phyloP scores from a whole-genome alignment of 2,329 filamentous ascomycete species.

The Scytalidium sp. region DNA sequence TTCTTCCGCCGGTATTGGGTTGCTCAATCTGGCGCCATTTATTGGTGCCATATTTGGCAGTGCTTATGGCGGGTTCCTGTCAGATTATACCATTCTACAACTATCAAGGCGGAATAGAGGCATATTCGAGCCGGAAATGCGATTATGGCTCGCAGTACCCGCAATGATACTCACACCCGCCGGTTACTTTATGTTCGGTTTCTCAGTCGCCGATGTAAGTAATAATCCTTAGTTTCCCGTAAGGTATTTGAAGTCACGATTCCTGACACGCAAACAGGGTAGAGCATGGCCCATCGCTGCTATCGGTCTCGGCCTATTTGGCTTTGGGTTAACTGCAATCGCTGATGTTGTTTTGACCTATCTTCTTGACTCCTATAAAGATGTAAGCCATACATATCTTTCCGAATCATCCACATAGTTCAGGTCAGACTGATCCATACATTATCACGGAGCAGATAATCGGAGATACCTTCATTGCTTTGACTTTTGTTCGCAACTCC shows the following conservation, averaged over 20 bases:
- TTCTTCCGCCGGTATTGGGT: constrained; percentile 31
- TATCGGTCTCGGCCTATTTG: constrained; percentile 34
- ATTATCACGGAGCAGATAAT: constrained; percentile 36
- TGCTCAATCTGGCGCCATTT: constrained; percentile 37
- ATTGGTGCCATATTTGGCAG: constrained; percentile 34
- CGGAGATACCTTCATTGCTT: constrained; percentile 41
- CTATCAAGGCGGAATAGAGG: constrained; percentile 34
- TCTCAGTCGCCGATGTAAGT: constrained; percentile 3
- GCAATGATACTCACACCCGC: constrained; percentile 4
- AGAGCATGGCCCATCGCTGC: constrained; percentile 26
- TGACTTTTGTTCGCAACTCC: constrained; percentile 42
- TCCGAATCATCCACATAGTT: background rate
- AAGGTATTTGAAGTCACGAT: no score
- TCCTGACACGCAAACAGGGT: no score
- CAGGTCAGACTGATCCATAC: constrained; percentile 7
- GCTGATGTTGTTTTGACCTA: constrained; percentile 35
- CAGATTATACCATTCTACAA: constrained; percentile 32
- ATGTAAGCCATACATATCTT: constrained; percentile 20
- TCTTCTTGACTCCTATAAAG: constrained; percentile 33
- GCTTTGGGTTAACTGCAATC: constrained; percentile 32
- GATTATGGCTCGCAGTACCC: constrained; percentile 25
- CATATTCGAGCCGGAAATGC: constrained; percentile 39
- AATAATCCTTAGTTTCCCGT: background rate
- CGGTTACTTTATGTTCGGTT: constrained; percentile 8
- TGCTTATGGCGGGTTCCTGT: constrained; percentile 30